Conservation (phyloP, 2,329 filamentous ascomycete genomes). For the Falciphora oryzae region DNA sequence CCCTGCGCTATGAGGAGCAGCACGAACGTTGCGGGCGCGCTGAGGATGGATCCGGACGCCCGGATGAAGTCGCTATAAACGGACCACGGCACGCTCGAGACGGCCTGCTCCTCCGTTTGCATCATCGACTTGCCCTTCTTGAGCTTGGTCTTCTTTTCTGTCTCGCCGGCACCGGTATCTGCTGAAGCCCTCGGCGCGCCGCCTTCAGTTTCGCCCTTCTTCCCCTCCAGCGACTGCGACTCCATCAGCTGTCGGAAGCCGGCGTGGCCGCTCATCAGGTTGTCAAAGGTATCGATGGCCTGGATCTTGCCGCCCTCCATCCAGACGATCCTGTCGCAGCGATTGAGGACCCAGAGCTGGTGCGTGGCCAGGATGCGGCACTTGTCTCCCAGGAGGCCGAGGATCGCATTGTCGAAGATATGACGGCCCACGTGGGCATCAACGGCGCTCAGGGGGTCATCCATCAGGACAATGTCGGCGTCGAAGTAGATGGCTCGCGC, state of each 20-base stretch:
- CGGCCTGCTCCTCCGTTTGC: constrained; percentile 65
- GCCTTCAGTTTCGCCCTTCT: constrained; percentile 46
- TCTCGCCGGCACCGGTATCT: constrained; percentile 24
- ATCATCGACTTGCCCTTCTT: constrained; percentile 60
- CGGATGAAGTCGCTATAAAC: constrained; percentile 74
- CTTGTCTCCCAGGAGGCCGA: constrained; percentile 81
- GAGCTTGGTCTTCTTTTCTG: constrained; percentile 36
- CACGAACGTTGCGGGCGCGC: constrained; percentile 57
- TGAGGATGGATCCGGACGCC: constrained; percentile 66
- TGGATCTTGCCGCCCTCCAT: constrained; percentile 83
- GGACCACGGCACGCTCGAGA: constrained; percentile 70
- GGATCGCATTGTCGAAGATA: constrained; percentile 91
- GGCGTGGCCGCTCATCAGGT: constrained; percentile 73
- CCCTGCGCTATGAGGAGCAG: constrained; percentile 70
- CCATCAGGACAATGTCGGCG: constrained; percentile 62
- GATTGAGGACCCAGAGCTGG: constrained; percentile 85
- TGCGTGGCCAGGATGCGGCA: constrained; percentile 90
- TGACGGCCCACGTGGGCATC: constrained; percentile 66
- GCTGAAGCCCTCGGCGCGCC: constrained; percentile 29
- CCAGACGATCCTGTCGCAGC: constrained; percentile 89
- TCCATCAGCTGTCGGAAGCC: constrained; percentile 82
- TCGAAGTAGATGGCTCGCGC: constrained; percentile 72
- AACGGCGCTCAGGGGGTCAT: constrained; percentile 63
- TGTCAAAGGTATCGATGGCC: constrained; percentile 83
- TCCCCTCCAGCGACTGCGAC: constrained; percentile 69